These are phyloP conservation scores for Plasmopara viticola DNA, from an alignment of 352 stramenopile genomes.

Conservation along the genomic window DNA sequence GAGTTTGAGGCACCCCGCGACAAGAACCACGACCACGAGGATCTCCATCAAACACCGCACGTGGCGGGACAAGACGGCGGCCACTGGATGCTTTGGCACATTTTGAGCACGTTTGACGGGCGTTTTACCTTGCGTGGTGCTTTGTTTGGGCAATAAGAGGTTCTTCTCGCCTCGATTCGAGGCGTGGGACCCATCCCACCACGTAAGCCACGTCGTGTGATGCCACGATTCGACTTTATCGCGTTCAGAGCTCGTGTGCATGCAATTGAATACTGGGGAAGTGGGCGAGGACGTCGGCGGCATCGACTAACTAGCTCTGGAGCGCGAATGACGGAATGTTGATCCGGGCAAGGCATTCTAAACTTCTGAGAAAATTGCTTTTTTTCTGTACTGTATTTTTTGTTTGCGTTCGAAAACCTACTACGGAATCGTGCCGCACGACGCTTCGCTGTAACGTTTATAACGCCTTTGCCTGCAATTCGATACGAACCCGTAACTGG, in stretches of 20 bases:
- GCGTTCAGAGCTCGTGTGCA: constrained; percentile 2
- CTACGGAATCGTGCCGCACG: too few species aligned
- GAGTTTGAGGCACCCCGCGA: constrained; percentile 14
- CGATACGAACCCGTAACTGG: too few species aligned
- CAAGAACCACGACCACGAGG: constrained; percentile 18
- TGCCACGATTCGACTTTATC: constrained; percentile 6
- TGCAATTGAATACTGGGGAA: constrained; percentile 10
- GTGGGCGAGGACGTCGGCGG: constrained; percentile 18
- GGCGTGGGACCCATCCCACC: constrained; percentile 9
- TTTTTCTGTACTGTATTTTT: too few species aligned
- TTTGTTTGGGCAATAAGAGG: constrained; percentile 12
- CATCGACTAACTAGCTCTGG: constrained; percentile 13
- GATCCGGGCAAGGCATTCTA: too few species aligned
- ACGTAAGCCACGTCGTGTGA: constrained; percentile 8
- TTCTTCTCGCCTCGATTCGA: constrained; percentile 12
- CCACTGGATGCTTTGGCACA: constrained; percentile 1
- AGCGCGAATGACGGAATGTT: constrained; percentile 22
- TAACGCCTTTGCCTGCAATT: too few species aligned
- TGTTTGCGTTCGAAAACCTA: too few species aligned
- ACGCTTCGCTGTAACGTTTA: too few species aligned
- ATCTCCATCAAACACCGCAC: constrained; percentile 16
- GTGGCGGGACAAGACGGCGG: constrained; percentile 3
- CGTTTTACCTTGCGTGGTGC: too few species aligned
- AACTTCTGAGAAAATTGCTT: too few species aligned
- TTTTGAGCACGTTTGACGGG: not conserved